Conservation (phyloP, 768 basidiomycete genomes). For the Suillus variegatus region DNA sequence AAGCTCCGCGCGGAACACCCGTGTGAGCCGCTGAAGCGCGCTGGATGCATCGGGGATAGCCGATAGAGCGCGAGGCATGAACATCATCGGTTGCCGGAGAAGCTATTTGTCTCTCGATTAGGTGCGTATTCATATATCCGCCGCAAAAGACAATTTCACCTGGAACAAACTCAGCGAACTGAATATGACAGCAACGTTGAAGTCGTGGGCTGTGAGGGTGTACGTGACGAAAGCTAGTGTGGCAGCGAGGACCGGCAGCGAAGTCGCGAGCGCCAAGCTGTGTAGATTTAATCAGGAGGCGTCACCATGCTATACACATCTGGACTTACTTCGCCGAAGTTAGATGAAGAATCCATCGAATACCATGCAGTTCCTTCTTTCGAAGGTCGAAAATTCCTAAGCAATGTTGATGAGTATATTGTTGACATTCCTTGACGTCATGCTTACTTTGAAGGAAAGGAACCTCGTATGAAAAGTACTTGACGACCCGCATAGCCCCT, state of each 20-base stretch:
- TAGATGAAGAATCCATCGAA: conserved; percentile 4
- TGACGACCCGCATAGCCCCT: conserved; percentile 73
- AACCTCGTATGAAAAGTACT: conserved; percentile 73
- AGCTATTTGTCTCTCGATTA: conserved; percentile 36
- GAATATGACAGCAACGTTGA: conserved; percentile 71
- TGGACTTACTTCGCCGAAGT: not conserved
- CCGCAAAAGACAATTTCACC: conserved; percentile 22
- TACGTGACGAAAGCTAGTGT: conserved; percentile 71
- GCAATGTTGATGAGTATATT: not conserved
- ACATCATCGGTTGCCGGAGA: conserved; percentile 70
- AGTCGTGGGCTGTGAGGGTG: conserved; percentile 49
- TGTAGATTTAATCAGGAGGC: not conserved
- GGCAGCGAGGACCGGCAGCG: conserved; percentile 63
- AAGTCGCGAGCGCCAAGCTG: conserved; percentile 47
- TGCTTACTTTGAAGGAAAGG: conserved; percentile 64
- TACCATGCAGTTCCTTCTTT: not conserved
- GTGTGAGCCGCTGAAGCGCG: conserved; percentile 52
- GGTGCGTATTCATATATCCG: not conserved
- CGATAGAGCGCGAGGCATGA: conserved; percentile 61
- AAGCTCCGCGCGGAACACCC: conserved; percentile 51
- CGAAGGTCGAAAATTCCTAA: conserved; percentile 34
- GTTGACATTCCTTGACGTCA: conserved; percentile 2
- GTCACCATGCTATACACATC: not conserved
- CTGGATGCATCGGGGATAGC: conserved; percentile 65
- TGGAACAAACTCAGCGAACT: conserved; percentile 64